phyloP scores from a whole-genome alignment of 2,329 filamentous ascomycete genomes.

The Emergomyces pasteurianus region DNA sequence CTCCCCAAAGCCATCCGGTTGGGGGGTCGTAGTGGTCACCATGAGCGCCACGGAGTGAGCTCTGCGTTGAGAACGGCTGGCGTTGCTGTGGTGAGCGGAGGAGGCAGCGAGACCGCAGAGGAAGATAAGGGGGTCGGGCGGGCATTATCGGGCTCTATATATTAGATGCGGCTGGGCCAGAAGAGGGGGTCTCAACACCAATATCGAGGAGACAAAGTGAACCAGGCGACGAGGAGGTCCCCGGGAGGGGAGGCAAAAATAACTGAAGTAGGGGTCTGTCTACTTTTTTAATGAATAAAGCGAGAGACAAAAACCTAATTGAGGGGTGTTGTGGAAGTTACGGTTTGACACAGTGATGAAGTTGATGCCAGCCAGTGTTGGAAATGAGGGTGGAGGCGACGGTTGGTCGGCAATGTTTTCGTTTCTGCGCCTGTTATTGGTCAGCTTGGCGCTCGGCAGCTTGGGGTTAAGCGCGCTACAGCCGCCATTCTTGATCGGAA shows the following conservation, averaged over 20 bases:
- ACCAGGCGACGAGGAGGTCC: background rate
- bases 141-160: constrained; percentile 21
- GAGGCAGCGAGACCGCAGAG: constrained; percentile 29
- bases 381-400: background rate
- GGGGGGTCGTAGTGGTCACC: constrained; percentile 81
- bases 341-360: background rate
- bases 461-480: background rate
- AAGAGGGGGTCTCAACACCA: background rate
- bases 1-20: constrained; percentile 80
- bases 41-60: constrained; percentile 38
- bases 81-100: constrained; percentile 23
- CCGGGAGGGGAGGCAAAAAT: background rate
- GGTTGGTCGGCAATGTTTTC: background rate
- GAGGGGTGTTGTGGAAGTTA: background rate
- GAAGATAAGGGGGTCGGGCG: constrained; percentile 26
- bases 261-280: background rate
- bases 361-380: background rate
- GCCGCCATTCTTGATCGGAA: too few relatives aligned
- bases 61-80: constrained; percentile 28
- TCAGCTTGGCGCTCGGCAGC: background rate
- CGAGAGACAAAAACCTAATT: background rate
- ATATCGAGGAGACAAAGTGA: background rate
- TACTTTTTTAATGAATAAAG: background rate
- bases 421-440: background rate
- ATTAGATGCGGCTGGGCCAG: background rate